Evolutionary conservation across 2,329 filamentous ascomycete species (phyloP), one percentile per base, ranked within the genome.

Genomic region (Lasiodiplodia sp.): DNA sequence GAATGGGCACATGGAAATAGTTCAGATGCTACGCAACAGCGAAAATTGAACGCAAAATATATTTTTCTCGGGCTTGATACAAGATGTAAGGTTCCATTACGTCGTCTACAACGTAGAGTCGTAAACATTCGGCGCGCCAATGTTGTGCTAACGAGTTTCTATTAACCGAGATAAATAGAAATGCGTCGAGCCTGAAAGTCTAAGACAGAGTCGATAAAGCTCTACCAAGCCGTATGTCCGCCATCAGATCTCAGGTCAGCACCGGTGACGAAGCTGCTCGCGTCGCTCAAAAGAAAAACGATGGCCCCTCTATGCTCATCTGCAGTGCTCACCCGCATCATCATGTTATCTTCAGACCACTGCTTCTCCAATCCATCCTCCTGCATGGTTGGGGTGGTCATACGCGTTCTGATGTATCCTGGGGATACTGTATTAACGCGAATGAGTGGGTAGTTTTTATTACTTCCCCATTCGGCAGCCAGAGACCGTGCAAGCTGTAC

Each of bases 251-350:
- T 74, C 52, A 82, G 73, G 71, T 81, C 79, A 69, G 80, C 76
- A 28, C 81, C 87, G 11, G 87, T 89, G 69, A 94, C 88, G 79
- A 94, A 95, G 62, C 84, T 85, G 64, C 88, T 89, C 4, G 73
- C 75, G 2, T 74, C 73, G 2, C 69, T 70, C 11, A 76, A 38
- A 52, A 75, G 51, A 71, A 83, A 78, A n/a, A 76, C 12, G 21
- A 72, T 69, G 0, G 73, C 70, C 6, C 69, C 73, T 37, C 73
- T 69, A 31, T 70, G 74, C 64, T 76, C 74, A 23, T 75, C 71
- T 23, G 69, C 68, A 66, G 72, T 80, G 62, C 75, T 78, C 37
- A 80, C 73, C 2, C 76, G 70, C 8, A 73, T 74, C 8, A 80
- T 69, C 78, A 79, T 80, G 68, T 77, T 79, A 38, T 79, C 73